A percentile compares a stretch with the other conserved stretches of the same genome.
These are phyloP conservation scores for Kodamaea ohmeri DNA, from an alignment of 1,139 yeast species.

Conservation along the genomic window DNA sequence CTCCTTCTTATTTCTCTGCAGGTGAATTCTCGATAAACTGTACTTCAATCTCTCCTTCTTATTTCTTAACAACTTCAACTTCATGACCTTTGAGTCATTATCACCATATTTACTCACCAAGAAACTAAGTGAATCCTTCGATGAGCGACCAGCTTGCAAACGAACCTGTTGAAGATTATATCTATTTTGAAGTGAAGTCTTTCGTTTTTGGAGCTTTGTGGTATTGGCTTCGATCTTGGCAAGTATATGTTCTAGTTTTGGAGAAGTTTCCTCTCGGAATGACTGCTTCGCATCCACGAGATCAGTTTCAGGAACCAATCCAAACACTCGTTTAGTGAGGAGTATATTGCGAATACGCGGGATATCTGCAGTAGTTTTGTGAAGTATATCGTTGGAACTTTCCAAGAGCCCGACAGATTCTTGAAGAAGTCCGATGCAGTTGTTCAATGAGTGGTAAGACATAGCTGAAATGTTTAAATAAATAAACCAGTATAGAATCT, in stretches of 20 bases:
- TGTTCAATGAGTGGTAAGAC: conserved; percentile 17
- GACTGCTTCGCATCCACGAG: conserved; percentile 35
- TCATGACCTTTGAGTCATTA: conserved; percentile 21
- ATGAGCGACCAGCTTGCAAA: conserved; percentile 20
- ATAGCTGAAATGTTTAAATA: conserved; percentile 1
- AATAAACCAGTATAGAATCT: not conserved
- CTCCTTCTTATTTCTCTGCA: conserved; percentile 15
- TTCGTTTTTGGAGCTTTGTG: conserved; percentile 22
- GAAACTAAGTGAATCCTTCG: not conserved
- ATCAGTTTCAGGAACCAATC: conserved; percentile 42
- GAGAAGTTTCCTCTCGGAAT: conserved; percentile 31
- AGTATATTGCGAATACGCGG: conserved; percentile 34
- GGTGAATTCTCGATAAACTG: conserved; percentile 23
- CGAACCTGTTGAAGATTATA: conserved; percentile 35
- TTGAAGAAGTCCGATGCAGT: conserved; percentile 30
- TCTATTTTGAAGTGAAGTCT: conserved; percentile 28
- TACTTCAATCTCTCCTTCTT: conserved; percentile 40
- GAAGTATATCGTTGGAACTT: conserved; percentile 29
- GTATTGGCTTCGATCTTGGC: conserved; percentile 17
- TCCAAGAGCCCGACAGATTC: conserved; percentile 33
- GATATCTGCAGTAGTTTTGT: conserved; percentile 34
- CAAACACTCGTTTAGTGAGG: conserved; percentile 38
- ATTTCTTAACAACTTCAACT: conserved; percentile 31
- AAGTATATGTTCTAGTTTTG: conserved; percentile 23
- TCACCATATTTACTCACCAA: conserved; percentile 22